Evolutionary conservation across 257 asterid genomes (phyloP), one percentile per base, ranked within the genome.

Genomic region (Gentiana straminea): DNA sequence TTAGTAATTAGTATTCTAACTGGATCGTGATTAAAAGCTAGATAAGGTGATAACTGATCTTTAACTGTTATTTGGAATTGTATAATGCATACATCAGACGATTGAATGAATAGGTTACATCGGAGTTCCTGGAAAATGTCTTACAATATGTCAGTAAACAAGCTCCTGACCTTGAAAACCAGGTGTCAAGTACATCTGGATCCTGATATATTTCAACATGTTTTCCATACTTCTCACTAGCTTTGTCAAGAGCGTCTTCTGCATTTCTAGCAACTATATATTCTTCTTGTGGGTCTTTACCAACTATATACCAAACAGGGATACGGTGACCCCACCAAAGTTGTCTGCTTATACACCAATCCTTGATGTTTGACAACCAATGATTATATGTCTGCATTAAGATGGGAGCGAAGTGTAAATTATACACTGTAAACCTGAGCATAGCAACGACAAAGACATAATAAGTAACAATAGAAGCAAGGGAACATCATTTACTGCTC

Each of bases 301-400:
- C 98, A 47, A 66, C 86, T 71, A 87, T 70, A 68, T 91, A 91
- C 98, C 96, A 91, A 58, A 91, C 98, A 36, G 98, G 98, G 70
- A 91, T 87, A 13, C 95, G 95, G 64, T 91, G 98, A 50, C 98
- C 98, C 98, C 98, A 91, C 98, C 98, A 91, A 32, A 87, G 78
- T 73, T 91, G 98, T 71, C 98, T 73, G 82, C 98, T 91, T 68
- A 91, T 91, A 68, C 98, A 91, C 98, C 98, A 91, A 76, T 91
- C 96, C 74, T 91, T 91, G 82, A 91, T 91, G 66, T 91, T 87
- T 43, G 96, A 84, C 51, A 91, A 79, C 98, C 96, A 91, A 71
- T 84, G 98, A 68, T 87, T 83, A 69, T 91, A 91, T 75, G 84
- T 91, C 98, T 91, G 63, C 55, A 64, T 54, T 47, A 64, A 67